Conservation (phyloP, 345 rosid genomes). For the Ailanthus altissimus region DNA sequence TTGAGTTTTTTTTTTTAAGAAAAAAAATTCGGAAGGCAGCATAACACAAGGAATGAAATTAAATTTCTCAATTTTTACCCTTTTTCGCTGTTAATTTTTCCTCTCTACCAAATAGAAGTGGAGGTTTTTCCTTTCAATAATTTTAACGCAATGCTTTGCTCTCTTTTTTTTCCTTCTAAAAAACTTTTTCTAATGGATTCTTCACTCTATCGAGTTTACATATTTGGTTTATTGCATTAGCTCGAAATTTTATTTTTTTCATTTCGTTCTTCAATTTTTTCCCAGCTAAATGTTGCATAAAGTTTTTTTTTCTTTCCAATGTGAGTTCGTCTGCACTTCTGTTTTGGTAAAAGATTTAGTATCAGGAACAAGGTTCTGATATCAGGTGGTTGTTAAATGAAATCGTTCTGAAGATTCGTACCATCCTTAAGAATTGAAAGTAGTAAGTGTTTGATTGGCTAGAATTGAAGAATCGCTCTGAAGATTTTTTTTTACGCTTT, state of each 20-base stretch:
- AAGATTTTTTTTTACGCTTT: no score
- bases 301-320: not conserved
- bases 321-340: conserved; percentile 10
- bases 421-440: conserved; percentile 6
- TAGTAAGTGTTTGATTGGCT: conserved; percentile 12
- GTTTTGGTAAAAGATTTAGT: conserved; percentile 3
- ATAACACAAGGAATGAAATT: not conserved
- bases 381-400: conserved; percentile 24
- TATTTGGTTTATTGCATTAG: not conserved
- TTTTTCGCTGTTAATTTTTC: not conserved
- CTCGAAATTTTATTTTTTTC: not conserved
- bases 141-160: no score
- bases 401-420: conserved; percentile 1
- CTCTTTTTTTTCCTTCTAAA: no score
- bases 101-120: not conserved
- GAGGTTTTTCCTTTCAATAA: not conserved
- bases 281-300: not conserved
- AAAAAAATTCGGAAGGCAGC: no score
- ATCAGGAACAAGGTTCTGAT: conserved; percentile 10
- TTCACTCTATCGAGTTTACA: not conserved
- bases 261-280: not conserved
- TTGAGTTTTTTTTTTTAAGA: not conserved
- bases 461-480: no score
- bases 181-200: no score
- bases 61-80: not conserved